These are phyloP conservation scores for Ligustrum vulgare DNA, from an alignment of 257 asterid species.

Conservation along the genomic window DNA sequence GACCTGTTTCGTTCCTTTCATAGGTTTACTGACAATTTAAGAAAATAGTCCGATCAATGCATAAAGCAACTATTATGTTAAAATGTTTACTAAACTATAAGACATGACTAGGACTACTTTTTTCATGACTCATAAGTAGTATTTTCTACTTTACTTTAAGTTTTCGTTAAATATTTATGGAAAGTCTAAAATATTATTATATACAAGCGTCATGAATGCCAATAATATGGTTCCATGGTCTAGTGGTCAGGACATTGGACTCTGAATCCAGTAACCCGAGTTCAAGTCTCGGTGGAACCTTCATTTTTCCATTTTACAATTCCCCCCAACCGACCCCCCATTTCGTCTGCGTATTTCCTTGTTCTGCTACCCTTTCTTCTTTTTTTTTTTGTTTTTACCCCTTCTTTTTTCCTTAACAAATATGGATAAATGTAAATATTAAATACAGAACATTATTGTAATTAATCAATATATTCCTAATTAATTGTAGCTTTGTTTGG, in stretches of 20 bases:
- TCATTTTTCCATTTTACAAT: background rate
- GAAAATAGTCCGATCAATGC: no score
- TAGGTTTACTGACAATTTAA: no score
- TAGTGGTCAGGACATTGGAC: slow-evolving; percentile 8
- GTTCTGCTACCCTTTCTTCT: background rate
- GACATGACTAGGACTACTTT: no score
- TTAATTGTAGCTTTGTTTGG: no score
- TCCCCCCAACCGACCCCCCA: background rate
- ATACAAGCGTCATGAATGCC: background rate
- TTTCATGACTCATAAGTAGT: no score
- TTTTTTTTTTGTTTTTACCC: no score
- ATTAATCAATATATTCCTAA: background rate
- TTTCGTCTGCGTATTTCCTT: background rate
- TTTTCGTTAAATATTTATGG: no score
- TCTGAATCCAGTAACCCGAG: slow-evolving; percentile 8
- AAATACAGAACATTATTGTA: background rate
- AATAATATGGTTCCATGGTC: background rate
- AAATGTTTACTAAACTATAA: no score
- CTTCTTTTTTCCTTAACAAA: background rate
- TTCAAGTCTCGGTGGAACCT: background rate
- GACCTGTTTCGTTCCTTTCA: no score
- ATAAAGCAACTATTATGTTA: no score
- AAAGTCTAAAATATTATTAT: no score
- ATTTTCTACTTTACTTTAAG: no score
- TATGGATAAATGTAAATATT: background rate